phyloP scores from a whole-genome alignment of 2,329 filamentous ascomycete genomes.

The Trichoderma citrinoviride region DNA sequence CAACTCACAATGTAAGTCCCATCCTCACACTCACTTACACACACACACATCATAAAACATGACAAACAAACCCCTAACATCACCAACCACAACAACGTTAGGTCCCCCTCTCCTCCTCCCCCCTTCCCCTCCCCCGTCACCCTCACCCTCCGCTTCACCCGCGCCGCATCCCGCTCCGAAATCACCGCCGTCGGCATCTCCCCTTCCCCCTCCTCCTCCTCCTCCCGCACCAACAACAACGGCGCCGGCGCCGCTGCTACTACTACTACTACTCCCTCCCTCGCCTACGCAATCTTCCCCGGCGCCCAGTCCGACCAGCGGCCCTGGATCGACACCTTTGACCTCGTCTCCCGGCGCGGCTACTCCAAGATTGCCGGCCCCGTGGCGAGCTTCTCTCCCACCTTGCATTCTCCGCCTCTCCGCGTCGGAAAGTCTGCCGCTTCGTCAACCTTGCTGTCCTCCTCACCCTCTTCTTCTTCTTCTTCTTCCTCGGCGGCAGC shows the following conservation, averaged over 20 bases:
- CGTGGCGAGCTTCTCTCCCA: constrained; percentile 31
- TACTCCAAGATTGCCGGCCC: constrained; percentile 35
- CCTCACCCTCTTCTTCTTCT: background rate
- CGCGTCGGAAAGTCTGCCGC: background rate
- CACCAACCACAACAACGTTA: background rate
- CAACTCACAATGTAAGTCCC: constrained; percentile 5
- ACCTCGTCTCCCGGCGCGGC: constrained; percentile 29
- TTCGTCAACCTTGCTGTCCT: background rate
- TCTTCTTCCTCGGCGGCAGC: background rate
- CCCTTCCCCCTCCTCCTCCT: constrained; percentile 28
- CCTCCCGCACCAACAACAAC: constrained; percentile 30
- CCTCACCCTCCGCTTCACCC: constrained; percentile 31
- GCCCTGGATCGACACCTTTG: constrained; percentile 40
- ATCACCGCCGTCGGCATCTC: constrained; percentile 36
- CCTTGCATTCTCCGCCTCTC: background rate
- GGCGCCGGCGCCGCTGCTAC: too few species aligned
- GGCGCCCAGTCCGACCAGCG: constrained; percentile 31
- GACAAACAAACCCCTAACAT: background rate
- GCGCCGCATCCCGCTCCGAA: constrained; percentile 32
- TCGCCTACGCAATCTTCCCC: constrained; percentile 34
- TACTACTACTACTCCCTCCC: constrained; percentile 26
- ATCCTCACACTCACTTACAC: background rate
- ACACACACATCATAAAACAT: background rate
- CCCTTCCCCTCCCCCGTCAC: constrained; percentile 21
- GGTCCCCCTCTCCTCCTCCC: constrained; percentile 10